phyloP scores from a whole-genome alignment of 2,329 filamentous ascomycete genomes.

The Colletotrichum filicis region DNA sequence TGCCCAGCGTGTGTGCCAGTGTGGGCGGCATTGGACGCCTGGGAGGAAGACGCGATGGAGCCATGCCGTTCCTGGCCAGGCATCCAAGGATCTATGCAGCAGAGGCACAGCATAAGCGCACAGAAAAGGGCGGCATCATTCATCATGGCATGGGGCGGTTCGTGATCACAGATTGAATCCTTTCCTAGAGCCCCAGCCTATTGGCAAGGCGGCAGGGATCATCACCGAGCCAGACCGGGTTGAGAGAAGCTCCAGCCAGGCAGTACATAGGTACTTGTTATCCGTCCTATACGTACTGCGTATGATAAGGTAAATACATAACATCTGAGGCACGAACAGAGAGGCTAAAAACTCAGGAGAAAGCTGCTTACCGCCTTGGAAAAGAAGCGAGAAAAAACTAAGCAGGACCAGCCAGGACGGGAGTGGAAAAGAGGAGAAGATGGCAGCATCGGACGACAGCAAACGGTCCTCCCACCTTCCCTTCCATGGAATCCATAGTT shows the following conservation, averaged over 20 bases:
- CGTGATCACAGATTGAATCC: conserved; percentile 5
- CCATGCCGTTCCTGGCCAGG: conserved; percentile 21
- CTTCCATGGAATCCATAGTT: conserved; percentile 15
- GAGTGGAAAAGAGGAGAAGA: neutral
- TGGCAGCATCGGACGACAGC: neutral
- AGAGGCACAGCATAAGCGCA: neutral
- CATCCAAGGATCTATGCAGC: conserved; percentile 13
- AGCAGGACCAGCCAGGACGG: neutral
- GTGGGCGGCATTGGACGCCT: neutral
- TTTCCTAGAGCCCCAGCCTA: neutral
- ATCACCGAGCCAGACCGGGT: neutral
- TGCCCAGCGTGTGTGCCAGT: neutral
- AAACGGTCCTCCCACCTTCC: conserved; percentile 16
- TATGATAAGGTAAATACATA: no score
- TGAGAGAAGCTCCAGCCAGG: neutral
- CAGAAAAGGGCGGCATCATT: conserved; percentile 1
- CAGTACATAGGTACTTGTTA: neutral
- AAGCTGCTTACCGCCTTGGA: neutral
- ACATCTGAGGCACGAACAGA: neutral
- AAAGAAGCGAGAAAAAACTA: neutral
- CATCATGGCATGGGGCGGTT: neutral
- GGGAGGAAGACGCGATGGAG: conserved; percentile 27
- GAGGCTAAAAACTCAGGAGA: neutral
- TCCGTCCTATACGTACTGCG: no score
- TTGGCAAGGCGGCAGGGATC: neutral